Conservation (phyloP, 2,329 filamentous ascomycete species). For the Sphaceloma murrayae region DNA sequence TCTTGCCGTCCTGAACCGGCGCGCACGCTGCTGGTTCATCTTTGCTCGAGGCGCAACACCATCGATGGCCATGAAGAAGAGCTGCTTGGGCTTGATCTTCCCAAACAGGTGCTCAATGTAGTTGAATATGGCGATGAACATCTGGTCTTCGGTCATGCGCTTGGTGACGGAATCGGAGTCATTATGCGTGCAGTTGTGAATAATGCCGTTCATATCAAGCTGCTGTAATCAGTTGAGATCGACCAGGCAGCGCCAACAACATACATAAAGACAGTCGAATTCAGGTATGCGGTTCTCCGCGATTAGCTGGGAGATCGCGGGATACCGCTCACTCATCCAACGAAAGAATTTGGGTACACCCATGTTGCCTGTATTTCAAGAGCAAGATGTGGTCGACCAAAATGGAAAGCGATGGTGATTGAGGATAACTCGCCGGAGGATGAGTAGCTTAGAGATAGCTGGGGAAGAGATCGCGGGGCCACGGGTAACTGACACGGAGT, state of each 20-base stretch:
- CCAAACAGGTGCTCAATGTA: slow-evolving; percentile 98
- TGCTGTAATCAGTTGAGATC: slow-evolving; percentile 25
- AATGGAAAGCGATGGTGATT: slow-evolving; percentile 3
- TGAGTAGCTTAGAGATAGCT: slow-evolving; percentile 2
- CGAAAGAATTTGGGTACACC: slow-evolving; percentile 85
- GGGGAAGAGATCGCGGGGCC: slow-evolving; percentile 17
- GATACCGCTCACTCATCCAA: slow-evolving; percentile 99
- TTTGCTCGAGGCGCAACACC: slow-evolving; percentile 95
- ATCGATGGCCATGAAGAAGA: slow-evolving; percentile 99
- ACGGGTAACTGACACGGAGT: slow-evolving; percentile 31
- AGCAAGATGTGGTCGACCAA: slow-evolving; percentile 15
- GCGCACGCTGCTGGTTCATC: slow-evolving; percentile 98
- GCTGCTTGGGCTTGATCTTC: slow-evolving; percentile 95
- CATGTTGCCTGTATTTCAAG: slow-evolving; percentile 30
- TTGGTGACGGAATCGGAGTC: slow-evolving; percentile 87
- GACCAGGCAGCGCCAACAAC: slow-evolving; percentile 22
- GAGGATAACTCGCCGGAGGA: slow-evolving; percentile 11
- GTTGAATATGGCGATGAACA: slow-evolving; percentile 99
- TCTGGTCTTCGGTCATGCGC: slow-evolving; percentile 91
- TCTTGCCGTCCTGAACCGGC: slow-evolving; percentile 86
- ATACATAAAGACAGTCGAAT: slow-evolving; percentile 89
- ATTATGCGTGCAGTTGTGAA: slow-evolving; percentile 98
- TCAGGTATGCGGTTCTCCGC: slow-evolving; percentile 98
- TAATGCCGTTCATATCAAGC: slow-evolving; percentile 98
- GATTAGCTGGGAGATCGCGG: slow-evolving; percentile 94